A percentile compares a stretch with the other conserved stretches of the same genome.
Evolutionary conservation across 1,284 basidiomycete genomes (phyloP).

Genomic region (Puccinia novopanici): DNA sequence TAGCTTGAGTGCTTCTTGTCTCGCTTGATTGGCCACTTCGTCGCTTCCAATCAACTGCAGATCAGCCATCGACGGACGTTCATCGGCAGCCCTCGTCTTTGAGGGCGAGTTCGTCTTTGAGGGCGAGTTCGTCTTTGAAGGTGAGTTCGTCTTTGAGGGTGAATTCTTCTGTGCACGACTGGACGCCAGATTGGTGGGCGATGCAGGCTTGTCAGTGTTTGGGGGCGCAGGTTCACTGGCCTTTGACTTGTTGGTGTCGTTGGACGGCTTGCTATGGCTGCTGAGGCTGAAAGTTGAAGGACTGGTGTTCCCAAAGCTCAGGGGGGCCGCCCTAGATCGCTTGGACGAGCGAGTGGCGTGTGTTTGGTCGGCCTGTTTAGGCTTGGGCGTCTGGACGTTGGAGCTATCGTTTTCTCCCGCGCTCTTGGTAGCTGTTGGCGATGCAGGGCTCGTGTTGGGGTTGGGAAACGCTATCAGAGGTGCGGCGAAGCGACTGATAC

Average conservation of each 20-base stretch:
- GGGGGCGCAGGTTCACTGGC: not conserved
- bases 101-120: too few relatives aligned
- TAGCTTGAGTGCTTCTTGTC: slow-evolving; percentile 37
- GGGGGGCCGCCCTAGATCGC: slow-evolving; percentile 12
- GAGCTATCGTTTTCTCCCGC: not conserved
- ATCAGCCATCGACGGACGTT: not conserved
- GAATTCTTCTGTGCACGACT: not conserved
- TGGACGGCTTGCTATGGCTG: not conserved
- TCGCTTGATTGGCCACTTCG: slow-evolving; percentile 12
- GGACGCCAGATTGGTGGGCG: not conserved
- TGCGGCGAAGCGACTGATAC: slow-evolving; percentile 18
- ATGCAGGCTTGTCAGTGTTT: not conserved
- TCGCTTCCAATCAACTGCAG: slow-evolving; percentile 34
- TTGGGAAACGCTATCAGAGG: slow-evolving; percentile 29
- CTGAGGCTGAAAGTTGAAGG: slow-evolving; percentile 30
- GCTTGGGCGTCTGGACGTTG: not conserved
- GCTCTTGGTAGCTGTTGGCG: not conserved
- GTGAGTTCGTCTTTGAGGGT: not conserved
- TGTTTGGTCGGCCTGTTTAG: slow-evolving; percentile 7
- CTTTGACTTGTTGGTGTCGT: not conserved
- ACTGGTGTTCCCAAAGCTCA: slow-evolving; percentile 38
- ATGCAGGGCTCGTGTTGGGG: not conserved
- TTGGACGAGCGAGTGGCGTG: slow-evolving; percentile 26
- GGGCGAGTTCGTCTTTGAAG: not conserved
- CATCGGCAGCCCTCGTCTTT: too few relatives aligned